phyloP scores from a whole-genome alignment of 345 rosid species.

The Turnera subulata region DNA sequence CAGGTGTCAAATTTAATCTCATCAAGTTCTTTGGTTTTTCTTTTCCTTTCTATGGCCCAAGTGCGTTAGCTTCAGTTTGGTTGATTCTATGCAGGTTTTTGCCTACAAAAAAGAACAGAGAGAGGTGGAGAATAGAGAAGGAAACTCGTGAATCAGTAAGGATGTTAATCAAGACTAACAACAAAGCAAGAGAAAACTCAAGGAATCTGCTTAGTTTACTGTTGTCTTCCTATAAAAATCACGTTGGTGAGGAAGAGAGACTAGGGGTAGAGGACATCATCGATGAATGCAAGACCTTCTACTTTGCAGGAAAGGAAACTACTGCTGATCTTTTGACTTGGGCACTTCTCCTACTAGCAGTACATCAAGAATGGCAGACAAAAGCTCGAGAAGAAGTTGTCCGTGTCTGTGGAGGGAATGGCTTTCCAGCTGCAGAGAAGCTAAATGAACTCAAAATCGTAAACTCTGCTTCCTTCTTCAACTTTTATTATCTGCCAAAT shows the following conservation, averaged over 20 bases:
- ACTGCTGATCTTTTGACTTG: slow-evolving; percentile 56
- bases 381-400: slow-evolving; percentile 66
- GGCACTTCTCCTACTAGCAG: slow-evolving; percentile 51
- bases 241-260: slow-evolving; percentile 48
- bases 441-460: slow-evolving; percentile 57
- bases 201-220: slow-evolving; percentile 50
- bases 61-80: too few species aligned
- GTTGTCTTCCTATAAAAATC: slow-evolving; percentile 40
- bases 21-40: background rate
- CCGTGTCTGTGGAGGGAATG: slow-evolving; percentile 28
- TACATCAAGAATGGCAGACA: slow-evolving; percentile 69
- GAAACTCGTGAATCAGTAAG: slow-evolving; percentile 48
- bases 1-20: slow-evolving; percentile 18
- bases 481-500: background rate
- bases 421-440: slow-evolving; percentile 31
- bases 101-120: slow-evolving; percentile 63
- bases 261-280: slow-evolving; percentile 55
- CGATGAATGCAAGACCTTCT: slow-evolving; percentile 79
- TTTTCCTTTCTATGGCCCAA: too few species aligned
- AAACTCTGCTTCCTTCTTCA: slow-evolving; percentile 36
- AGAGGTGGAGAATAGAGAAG: slow-evolving; percentile 59
- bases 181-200: slow-evolving; percentile 26
- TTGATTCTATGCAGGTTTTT: slow-evolving; percentile 61
- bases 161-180: slow-evolving; percentile 39
- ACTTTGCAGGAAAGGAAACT: slow-evolving; percentile 80